These are phyloP conservation scores for Plasmodium gaboni DNA, from an alignment of 169 alveolate genomes.

Conservation along the genomic window DNA sequence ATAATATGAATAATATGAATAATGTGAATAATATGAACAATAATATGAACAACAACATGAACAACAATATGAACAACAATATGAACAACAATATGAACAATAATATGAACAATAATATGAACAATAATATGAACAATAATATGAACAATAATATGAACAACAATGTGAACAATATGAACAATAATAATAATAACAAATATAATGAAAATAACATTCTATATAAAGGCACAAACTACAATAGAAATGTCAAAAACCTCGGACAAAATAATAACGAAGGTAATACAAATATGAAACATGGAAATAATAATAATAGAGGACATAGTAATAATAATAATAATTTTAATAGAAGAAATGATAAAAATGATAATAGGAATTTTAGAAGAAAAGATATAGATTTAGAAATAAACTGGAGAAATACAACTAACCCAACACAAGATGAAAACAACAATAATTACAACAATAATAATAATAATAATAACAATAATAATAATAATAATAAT, in stretches of 20 bases:
- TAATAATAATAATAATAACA: background rate
- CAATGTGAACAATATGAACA: background rate
- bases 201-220: background rate
- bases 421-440: background rate
- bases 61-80: background rate
- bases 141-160: background rate
- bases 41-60: too few species aligned
- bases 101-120: background rate
- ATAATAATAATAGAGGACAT: background rate
- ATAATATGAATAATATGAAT: background rate
- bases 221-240: conserved; percentile 18
- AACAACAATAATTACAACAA: background rate
- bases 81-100: background rate
- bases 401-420: conserved; percentile 51
- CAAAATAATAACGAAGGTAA: conserved; percentile 18
- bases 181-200: conserved; percentile 14
- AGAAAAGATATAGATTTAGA: conserved; percentile 47
- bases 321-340: conserved; percentile 29
- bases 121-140: conserved; percentile 1
- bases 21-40: background rate
- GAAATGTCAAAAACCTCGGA: conserved; percentile 14
- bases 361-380: conserved; percentile 30
- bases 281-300: conserved; percentile 4
- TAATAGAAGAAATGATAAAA: conserved; percentile 54
- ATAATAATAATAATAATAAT: background rate